Evolutionary conservation across 495 filamentous ascomycete genomes (phyloP), one percentile per base, ranked within the genome.

Genomic region (Evernia prunastri): DNA sequence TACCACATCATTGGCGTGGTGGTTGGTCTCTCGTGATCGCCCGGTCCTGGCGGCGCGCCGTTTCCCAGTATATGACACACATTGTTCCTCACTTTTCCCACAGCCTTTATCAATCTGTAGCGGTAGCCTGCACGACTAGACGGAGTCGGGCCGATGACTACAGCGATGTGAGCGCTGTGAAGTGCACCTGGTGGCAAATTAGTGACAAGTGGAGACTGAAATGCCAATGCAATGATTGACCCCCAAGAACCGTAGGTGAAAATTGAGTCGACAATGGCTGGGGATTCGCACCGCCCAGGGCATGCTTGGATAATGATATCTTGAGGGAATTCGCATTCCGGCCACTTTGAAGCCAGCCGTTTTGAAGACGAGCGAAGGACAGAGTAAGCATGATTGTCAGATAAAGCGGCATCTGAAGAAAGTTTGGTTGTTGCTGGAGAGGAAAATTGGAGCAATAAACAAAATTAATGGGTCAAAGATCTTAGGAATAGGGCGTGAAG

Each of bases 121-220:
- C 18, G 51, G 51, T 59, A 59, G 56, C 35, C 56, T 17, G 56
- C 35, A 40, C 20, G 56, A 37, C 35, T 15, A 42, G 35, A 42
- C 9, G 27, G 6, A 0, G 8, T 54, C 27, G 51, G 29, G 51
- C n/a, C 8, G 2, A 54, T 7, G 51, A 54, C 7, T 33, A 29
- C 29, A 54, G 51, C 29, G 51, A 54, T 17, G 51, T 31, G 27
- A 54, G 51, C 17, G 13, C 27, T 18, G 17, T 18, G 13, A 20
- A 33, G 51, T n/a, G 15, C 15, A 54, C 29, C 29, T 54, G 15
- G 17, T 54, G 29, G 18, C 29, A 33, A 20, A 6, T 54, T 33
- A 54, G 29, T 5, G 51, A 35, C 17, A 11, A 54, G 8, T 7
- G 5, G 13, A 54, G 2, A 25, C 17, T 33, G 33, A 6, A 20